Conservation (phyloP, 164 flowering plant species). For the Warburgia ugandensis region DNA sequence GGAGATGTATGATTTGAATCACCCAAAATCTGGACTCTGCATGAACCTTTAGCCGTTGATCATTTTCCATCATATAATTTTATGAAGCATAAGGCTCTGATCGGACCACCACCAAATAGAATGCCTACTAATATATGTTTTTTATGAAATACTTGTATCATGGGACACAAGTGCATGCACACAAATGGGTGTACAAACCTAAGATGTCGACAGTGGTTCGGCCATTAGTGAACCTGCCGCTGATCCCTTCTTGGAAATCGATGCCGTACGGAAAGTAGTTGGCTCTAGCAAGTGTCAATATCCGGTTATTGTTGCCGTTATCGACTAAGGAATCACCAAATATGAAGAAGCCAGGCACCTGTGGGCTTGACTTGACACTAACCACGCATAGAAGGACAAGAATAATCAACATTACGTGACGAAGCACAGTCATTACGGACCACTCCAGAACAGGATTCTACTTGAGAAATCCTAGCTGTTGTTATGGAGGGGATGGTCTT, state of each 20-base stretch:
- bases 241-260: constrained; percentile 60
- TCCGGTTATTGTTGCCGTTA: constrained; percentile 77
- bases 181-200: constrained; percentile 22
- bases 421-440: not conserved
- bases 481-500: no score
- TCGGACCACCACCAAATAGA: no score
- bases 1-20: no score
- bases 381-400: not conserved
- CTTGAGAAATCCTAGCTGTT: no score
- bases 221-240: constrained; percentile 86
- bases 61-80: no score
- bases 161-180: not conserved
- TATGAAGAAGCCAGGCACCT: constrained; percentile 68
- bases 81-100: no score
- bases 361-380: constrained; percentile 15
- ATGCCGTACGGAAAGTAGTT: constrained; percentile 82
- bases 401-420: not conserved
- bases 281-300: constrained; percentile 68
- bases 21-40: no score
- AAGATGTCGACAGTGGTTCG: constrained; percentile 63
- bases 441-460: no score
- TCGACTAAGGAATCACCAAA: constrained; percentile 91
- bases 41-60: no score
- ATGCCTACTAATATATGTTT: no score
- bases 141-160: no score